phyloP scores from a whole-genome alignment of 345 rosid genomes.

The Capsella bursapastoris region DNA sequence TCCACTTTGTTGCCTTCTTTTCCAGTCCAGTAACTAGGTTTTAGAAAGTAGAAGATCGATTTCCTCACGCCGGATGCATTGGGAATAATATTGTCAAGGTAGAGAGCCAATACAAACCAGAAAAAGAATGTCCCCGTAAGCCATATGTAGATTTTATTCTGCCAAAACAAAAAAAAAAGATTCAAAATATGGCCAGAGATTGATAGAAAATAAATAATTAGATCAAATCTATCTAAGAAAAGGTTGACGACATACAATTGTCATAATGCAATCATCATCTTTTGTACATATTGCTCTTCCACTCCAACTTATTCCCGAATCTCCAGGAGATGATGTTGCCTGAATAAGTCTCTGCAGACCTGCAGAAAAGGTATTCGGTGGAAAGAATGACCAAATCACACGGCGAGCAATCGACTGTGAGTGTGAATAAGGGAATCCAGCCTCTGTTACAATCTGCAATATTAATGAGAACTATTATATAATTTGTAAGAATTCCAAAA shows the following conservation, averaged over 20 bases:
- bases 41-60: constrained; percentile 70
- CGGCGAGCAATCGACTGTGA: constrained; percentile 28
- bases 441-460: constrained; percentile 55
- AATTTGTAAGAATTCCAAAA: constrained; percentile 29
- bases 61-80: constrained; percentile 84
- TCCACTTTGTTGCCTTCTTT: constrained; percentile 69
- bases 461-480: constrained; percentile 15
- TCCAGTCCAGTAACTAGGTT: constrained; percentile 86
- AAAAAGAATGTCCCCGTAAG: constrained; percentile 58
- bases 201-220: constrained; percentile 5
- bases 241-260: constrained; percentile 74
- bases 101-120: constrained; percentile 77
- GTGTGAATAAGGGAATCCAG: constrained; percentile 63
- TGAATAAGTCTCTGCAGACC: constrained; percentile 54
- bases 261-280: constrained; percentile 55
- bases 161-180: constrained; percentile 43
- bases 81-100: constrained; percentile 84
- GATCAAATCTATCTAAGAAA: constrained; percentile 23
- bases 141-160: constrained; percentile 79
- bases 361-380: constrained; percentile 79
- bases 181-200: not conserved
- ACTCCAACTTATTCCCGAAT: constrained; percentile 79
- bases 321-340: constrained; percentile 60
- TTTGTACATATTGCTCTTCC: constrained; percentile 55
- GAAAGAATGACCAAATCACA: constrained; percentile 77